Evolutionary conservation across 1,139 yeast genomes (phyloP).

Genomic region (Suhomyces taliae): DNA sequence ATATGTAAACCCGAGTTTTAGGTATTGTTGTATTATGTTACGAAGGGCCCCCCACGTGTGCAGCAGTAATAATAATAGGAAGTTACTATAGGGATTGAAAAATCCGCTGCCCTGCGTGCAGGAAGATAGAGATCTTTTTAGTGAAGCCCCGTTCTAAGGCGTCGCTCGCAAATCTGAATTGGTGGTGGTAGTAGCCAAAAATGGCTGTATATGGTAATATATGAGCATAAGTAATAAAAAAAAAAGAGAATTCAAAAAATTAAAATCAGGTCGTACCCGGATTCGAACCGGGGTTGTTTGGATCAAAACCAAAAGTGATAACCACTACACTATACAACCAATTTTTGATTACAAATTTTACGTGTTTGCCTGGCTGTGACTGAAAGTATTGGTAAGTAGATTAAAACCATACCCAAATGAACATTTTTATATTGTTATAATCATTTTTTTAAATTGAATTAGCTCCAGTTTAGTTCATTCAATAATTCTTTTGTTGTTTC

Average conservation of each 20-base stretch:
- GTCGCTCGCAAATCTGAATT: no score
- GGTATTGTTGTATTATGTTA: slow-evolving; percentile 1
- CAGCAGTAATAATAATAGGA: neutral
- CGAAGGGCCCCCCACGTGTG: slow-evolving; percentile 8
- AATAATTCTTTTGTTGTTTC: no score
- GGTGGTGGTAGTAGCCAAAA: neutral
- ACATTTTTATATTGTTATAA: no score
- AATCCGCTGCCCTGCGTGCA: no score
- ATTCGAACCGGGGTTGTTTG: slow-evolving; percentile 94
- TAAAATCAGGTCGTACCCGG: slow-evolving; percentile 81
- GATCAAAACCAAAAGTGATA: slow-evolving; percentile 57
- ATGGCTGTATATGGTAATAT: neutral
- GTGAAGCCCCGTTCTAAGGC: no score
- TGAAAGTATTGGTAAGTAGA: no score
- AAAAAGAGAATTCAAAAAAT: slow-evolving; percentile 23
- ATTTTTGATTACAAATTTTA: neutral
- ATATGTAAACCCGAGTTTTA: neutral
- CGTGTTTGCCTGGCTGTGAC: neutral
- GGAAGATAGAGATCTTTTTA: no score
- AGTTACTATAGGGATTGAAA: neutral
- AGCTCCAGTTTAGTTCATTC: no score
- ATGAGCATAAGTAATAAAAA: neutral
- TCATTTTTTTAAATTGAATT: no score
- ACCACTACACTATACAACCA: slow-evolving; percentile 54
- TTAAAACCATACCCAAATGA: no score